Base-by-base conservation (phyloP, 202 grass and related monocot genomes). In the Digitaria exilis region DNA sequence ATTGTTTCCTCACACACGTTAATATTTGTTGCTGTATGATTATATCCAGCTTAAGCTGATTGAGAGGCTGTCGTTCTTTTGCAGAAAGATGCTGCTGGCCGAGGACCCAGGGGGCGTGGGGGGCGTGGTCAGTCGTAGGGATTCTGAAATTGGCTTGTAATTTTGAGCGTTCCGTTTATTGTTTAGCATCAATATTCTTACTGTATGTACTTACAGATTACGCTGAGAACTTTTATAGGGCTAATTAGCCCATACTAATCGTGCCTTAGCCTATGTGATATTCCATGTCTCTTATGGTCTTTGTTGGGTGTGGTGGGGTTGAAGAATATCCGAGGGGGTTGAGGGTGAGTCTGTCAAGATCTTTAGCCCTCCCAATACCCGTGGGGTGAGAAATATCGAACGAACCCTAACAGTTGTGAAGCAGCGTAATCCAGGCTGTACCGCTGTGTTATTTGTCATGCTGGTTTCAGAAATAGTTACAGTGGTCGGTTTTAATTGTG, bases 41-140 rank as follows among this genome's bases (percentile, higher is more conserved):
- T 56, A 37, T 30, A 67, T 59, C 60, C 5, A 21, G 4, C 16
- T 79, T n/a, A 18, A 24, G n/a, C 41, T 71, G 45, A 52, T 74
- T 34, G 14, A 30, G 29, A 22, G 29, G 12, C 4, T 65, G 14
- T 4, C 6, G n/a, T 66, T 49, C 9, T 17, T 50, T 60, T 62
- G 70, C 74, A 90, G 88, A 84, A 71, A 77, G 77, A 81, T 72
- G 73, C 45, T 48, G 57, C 61, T 26, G 80, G 64, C 11, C 85
- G 91, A 61, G 88, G 70, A 50, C 9, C 65, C 19, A 76, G 91
- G n/a, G 91, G 84, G 2, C 91, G 91, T 73, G 68, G 78, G 71
- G 79, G 92, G 9, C 87, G 92, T 60, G 86, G 92, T 22, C 85
- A 81, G 45, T 41, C 50, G 10, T 86, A 91, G 73, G 3, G 8